phyloP scores from a whole-genome alignment of 1,139 yeast genomes.

The Yamadazyma mexicana region DNA sequence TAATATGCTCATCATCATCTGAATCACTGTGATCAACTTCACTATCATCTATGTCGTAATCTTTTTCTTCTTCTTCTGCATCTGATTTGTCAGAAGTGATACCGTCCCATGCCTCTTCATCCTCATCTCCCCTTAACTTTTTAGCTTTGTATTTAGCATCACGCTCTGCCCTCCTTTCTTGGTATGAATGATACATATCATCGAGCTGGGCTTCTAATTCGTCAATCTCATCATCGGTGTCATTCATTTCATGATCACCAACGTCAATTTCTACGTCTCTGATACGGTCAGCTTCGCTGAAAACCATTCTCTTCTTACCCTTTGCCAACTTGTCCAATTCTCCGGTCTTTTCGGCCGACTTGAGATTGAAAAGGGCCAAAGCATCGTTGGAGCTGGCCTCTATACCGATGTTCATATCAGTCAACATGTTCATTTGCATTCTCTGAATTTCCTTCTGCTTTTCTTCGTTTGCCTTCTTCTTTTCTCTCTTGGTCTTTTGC shows the following conservation, averaged over 20 bases:
- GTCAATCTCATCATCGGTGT: slow-evolving; percentile 62
- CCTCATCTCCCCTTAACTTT: slow-evolving; percentile 75
- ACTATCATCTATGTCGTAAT: slow-evolving; percentile 45
- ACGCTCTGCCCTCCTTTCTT: slow-evolving; percentile 71
- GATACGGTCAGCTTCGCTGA: slow-evolving; percentile 53
- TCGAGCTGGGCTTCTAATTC: slow-evolving; percentile 80
- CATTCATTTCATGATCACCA: slow-evolving; percentile 41
- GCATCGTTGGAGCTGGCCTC: slow-evolving; percentile 87
- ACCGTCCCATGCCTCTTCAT: slow-evolving; percentile 88
- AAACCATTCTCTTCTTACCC: slow-evolving; percentile 82
- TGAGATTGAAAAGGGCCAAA: slow-evolving; percentile 79
- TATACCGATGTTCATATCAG: slow-evolving; percentile 89
- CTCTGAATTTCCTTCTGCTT: slow-evolving; percentile 88
- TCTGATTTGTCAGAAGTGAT: slow-evolving; percentile 50
- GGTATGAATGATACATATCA: slow-evolving; percentile 74
- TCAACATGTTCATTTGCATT: slow-evolving; percentile 95
- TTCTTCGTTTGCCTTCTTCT: slow-evolving; percentile 74
- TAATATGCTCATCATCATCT: slow-evolving; percentile 77
- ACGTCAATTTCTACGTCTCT: slow-evolving; percentile 56
- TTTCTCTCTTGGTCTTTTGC: slow-evolving; percentile 71
- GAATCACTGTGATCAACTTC: slow-evolving; percentile 35
- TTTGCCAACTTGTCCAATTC: slow-evolving; percentile 68
- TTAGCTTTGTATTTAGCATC: slow-evolving; percentile 82
- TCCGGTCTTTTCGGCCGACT: slow-evolving; percentile 84
- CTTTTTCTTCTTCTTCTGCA: slow-evolving; percentile 41